phyloP scores from a whole-genome alignment of 2,329 filamentous ascomycete species.

The Exophiala sp. region DNA sequence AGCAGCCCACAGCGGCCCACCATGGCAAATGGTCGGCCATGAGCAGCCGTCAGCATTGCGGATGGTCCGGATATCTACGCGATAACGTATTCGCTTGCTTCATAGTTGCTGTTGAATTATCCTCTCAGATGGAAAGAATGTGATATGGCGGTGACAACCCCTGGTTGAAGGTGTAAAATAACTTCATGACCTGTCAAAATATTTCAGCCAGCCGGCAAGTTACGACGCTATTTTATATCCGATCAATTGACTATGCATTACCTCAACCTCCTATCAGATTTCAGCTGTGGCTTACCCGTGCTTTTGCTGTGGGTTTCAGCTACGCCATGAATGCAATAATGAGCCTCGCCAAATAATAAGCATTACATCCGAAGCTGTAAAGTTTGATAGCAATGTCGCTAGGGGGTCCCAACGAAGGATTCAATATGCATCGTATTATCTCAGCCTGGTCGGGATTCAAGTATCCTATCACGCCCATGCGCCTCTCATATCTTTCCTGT shows the following conservation, averaged over 20 bases:
- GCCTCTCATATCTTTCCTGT: slow-evolving; percentile 2
- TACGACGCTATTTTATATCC: background rate
- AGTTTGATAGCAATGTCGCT: too few relatives aligned
- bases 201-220: background rate
- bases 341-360: too few relatives aligned
- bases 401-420: too few relatives aligned
- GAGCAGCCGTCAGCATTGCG: too few relatives aligned
- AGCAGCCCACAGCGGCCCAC: too few relatives aligned
- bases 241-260: background rate
- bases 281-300: background rate
- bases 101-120: too few relatives aligned
- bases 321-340: background rate
- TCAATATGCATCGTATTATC: background rate
- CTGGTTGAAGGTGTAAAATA: background rate
- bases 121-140: too few relatives aligned
- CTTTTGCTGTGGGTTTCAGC: background rate
- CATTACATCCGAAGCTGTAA: too few relatives aligned
- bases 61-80: too few relatives aligned
- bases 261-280: background rate
- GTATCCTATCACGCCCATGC: slow-evolving; percentile 4
- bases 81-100: too few relatives aligned
- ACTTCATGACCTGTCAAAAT: background rate
- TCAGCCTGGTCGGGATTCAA: background rate
- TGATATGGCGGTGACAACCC: too few relatives aligned
- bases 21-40: too few relatives aligned